A percentile compares a stretch with the other conserved stretches of the same genome.
These are phyloP conservation scores for Gastrolobium bilobum DNA, from an alignment of 306 rosid species.

Conservation along the genomic window DNA sequence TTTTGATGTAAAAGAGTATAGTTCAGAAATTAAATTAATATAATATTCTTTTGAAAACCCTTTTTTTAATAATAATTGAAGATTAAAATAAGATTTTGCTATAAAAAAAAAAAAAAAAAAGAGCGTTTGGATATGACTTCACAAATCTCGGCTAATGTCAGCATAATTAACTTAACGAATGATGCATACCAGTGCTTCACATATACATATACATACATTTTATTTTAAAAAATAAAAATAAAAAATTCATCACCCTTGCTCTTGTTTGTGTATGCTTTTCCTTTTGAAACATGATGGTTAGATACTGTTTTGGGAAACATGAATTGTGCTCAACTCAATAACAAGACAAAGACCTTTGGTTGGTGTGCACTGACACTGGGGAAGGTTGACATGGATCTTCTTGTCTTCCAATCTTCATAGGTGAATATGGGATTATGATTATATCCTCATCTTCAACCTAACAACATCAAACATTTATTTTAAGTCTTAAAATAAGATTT, in stretches of 20 bases:
- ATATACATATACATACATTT: too few species aligned
- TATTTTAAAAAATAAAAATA: neutral
- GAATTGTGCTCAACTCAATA: conserved; percentile 31
- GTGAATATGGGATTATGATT: conserved; percentile 30
- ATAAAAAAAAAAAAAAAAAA: too few species aligned
- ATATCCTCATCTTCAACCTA: conserved; percentile 70
- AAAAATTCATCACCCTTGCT: neutral
- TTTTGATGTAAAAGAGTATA: too few species aligned
- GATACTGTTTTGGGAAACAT: conserved; percentile 44
- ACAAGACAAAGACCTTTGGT: conserved; percentile 45
- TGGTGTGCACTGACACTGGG: conserved; percentile 40
- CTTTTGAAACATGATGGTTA: neutral
- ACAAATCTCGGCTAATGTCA: neutral
- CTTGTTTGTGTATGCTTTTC: neutral
- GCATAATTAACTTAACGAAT: neutral
- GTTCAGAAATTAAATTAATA: neutral
- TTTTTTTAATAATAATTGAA: too few species aligned
- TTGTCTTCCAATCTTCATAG: conserved; percentile 36
- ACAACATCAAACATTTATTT: conserved; percentile 50
- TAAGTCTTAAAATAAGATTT: neutral
- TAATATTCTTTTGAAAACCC: too few species aligned
- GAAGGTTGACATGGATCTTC: conserved; percentile 41
- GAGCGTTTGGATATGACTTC: neutral
- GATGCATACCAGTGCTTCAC: neutral
- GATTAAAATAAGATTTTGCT: neutral